Conservation (phyloP, 768 basidiomycete species). For the Tricholoma matsutake region DNA sequence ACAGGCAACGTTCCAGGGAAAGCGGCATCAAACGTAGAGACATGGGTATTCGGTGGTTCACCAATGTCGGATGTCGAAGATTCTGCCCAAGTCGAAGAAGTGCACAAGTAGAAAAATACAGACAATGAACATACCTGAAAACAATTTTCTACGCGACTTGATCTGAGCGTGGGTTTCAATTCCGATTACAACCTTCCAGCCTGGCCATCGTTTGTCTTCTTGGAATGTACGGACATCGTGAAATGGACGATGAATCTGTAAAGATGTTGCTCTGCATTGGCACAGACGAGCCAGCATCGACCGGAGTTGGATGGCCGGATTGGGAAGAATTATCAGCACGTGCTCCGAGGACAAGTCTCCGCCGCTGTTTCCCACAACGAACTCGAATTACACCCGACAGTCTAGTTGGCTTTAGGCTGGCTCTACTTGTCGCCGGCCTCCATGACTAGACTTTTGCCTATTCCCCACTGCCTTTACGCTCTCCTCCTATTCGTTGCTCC, state of each 20-base stretch:
- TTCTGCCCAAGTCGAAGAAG: conserved; percentile 23
- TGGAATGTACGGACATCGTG: conserved; percentile 31
- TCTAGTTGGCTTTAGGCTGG: neutral
- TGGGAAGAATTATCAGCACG: conserved; percentile 9
- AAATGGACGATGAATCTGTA: conserved; percentile 22
- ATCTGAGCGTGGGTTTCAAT: conserved; percentile 97
- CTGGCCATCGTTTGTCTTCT: conserved; percentile 63
- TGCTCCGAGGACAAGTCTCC: neutral
- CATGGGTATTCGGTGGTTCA: conserved; percentile 66
- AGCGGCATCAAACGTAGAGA: conserved; percentile 81
- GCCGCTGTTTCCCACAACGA: neutral
- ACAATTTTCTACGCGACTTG: conserved; percentile 83
- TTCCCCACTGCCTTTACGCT: conserved; percentile 12
- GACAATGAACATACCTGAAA: conserved; percentile 54
- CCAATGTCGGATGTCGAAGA: conserved; percentile 38
- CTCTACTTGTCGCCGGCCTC: conserved; percentile 19
- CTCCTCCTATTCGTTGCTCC: conserved; percentile 24
- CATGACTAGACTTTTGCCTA: conserved; percentile 20
- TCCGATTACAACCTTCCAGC: conserved; percentile 88
- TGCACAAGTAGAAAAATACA: neutral
- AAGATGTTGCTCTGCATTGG: conserved; percentile 15
- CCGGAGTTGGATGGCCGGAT: conserved; percentile 10
- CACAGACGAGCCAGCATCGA: conserved; percentile 21
- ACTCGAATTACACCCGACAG: neutral
- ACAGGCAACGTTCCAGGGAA: conserved; percentile 94